Base-by-base conservation (phyloP, 768 basidiomycete genomes). In the Pleurotus tuoliensis region DNA sequence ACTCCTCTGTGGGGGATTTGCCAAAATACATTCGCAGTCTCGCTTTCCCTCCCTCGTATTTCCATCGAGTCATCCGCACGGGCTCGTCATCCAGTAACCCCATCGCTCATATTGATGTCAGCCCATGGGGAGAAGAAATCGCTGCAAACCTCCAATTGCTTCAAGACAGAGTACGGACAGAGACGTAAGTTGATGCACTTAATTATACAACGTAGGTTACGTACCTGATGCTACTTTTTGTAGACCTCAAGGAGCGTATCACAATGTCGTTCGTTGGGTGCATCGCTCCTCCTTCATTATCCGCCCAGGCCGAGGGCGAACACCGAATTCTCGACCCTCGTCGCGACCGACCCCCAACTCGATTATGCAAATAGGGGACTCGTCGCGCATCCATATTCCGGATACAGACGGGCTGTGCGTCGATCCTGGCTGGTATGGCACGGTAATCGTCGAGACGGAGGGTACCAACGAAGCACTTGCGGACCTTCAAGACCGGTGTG, bases 31-130 rank as follows among this genome's bases (percentile, higher is more conserved):
- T 94, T 59, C 88, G 88, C 46, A 83, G 87, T 9, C 68, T 94
- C 41, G 88, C 89, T 1, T 91, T 92, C 66, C 80, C 92, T 15
- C 92, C 92, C 1, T 92, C 92, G 18, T 93, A 93, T 71, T 94
- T 93, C 76, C 90, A 94, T 67, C 83, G 88, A 39, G 88, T 92
- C 44, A 83, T 94, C 56, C 82, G 90, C 16, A 86, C 83, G 0
- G 81, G 84, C 13, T 67, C 78, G 13, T 64, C 64, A 13, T 73
- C 74, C 12, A 78, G 76, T 18, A 86, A 87, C 62, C 85, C 82
- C 0, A 77, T 93, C 39, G 79, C 80, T 13, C 85, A 90, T 66
- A 69, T 94, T 58, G 89, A 94, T 69, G 69, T 94, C 27, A 72
- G 78, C 24, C 87, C 88, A 2, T 93, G 91, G 89, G 88, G 83